Base-by-base conservation (phyloP, 2,329 filamentous ascomycete species). In the Arthrinium phaeospermum region DNA sequence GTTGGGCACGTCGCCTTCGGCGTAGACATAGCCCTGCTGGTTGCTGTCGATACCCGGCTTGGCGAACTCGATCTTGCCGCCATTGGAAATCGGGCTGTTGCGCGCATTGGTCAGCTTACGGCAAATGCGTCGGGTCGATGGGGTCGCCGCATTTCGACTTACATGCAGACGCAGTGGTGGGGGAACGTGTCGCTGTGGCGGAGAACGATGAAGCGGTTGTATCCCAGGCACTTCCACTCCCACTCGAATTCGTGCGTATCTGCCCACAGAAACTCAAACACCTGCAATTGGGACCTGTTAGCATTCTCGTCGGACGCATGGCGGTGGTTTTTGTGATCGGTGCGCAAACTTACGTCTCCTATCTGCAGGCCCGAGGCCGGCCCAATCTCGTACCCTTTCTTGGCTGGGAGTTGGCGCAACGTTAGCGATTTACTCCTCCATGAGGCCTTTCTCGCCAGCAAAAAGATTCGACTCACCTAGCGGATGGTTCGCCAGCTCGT, bases 191-290 rank as follows among this genome's bases (percentile, higher is more conserved):
- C 80, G 73, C 77, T 81, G 76, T 82, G 81, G 70, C 81, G 79
- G 27, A 82, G 78, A 67, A 82, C 80, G 37, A 82, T 81, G 75
- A 82, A 82, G 16, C 80, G 80, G 51, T 76, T 78, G 74, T 82
- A 82, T 16, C 81, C 81, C 27, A 82, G 77, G 71, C 81, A 82
- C 76, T 82, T 82, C 81, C 81, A 82, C 74, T 82, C 81, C 79
- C 80, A 82, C 64, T 81, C 78, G 49, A 81, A 82, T 68, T 82
- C 80, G 64, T 78, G 71, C 37, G 79, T 75, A 67, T 82, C 81
- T 53, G 81, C 80, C 81, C 81, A 82, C n/a, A 82, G 79, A 71
- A 82, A 82, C 70, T 82, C 81, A 72, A 82, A 82, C 27, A 82
- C 80, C 80, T 82, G 67, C 24, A 19, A 14, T 37, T 37, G 34